Evolutionary conservation across 1,284 basidiomycete genomes (phyloP).

Genomic region (Anthracocystis panici-leucophaei): DNA sequence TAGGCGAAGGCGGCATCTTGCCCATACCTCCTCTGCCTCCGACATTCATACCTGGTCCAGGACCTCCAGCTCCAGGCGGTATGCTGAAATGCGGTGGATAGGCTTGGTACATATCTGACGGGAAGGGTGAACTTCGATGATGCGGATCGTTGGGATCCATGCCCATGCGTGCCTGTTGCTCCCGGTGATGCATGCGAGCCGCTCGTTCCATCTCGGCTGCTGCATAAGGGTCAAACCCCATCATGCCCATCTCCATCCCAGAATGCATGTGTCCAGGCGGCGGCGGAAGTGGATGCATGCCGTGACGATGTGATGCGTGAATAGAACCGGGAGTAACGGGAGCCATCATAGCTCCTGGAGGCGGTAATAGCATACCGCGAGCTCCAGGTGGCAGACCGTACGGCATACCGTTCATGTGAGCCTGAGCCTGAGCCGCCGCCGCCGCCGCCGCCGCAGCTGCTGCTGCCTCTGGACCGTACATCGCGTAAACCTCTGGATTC

Average conservation of each 20-base stretch:
- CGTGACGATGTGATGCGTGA: conserved; percentile 36
- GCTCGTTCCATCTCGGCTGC: conserved; percentile 52
- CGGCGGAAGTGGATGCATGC: conserved; percentile 32
- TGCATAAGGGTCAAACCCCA: conserved; percentile 44
- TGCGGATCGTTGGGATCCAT: conserved; percentile 41
- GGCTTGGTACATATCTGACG: conserved; percentile 41
- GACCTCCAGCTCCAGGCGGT: conserved; percentile 23
- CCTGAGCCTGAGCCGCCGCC: conserved; percentile 36
- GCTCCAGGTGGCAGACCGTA: conserved; percentile 32
- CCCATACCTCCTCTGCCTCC: conserved; percentile 4
- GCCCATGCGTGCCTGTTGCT: conserved; percentile 43
- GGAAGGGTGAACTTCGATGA: conserved; percentile 44
- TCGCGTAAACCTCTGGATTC: conserved; percentile 41
- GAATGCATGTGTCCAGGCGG: conserved; percentile 31
- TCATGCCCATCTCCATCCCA: conserved; percentile 48
- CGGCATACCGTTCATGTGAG: conserved; percentile 47
- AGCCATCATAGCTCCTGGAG: conserved; percentile 43
- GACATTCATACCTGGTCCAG: conserved; percentile 12
- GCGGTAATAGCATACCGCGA: conserved; percentile 30
- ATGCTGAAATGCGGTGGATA: conserved; percentile 41
- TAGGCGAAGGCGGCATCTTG: conserved; percentile 34
- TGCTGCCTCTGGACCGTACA: conserved; percentile 48
- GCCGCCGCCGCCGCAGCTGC: conserved; percentile 43
- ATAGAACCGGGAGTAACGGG: conserved; percentile 31
- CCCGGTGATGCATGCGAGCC: conserved; percentile 48